Evolutionary conservation across 140 eudicot species (phyloP), one percentile per base, ranked within the genome.

Genomic region (Senecio squalidus): DNA sequence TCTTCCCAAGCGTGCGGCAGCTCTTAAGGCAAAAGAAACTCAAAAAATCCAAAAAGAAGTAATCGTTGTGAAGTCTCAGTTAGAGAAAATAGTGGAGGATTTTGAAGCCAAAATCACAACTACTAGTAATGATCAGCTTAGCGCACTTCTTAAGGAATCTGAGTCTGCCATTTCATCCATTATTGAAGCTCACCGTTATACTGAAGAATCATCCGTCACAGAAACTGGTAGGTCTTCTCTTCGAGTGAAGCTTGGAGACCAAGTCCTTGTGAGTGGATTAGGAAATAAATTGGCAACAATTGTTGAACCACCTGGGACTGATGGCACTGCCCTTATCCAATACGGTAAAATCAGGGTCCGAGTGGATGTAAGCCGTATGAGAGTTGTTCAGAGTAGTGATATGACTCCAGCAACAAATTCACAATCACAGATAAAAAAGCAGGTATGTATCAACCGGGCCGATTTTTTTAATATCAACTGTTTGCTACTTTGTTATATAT

Each of bases 311-410:
- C 89, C 85, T 52, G 84, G 76, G 20, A 78, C 78, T 70, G 94
- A 86, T 51, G 77, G 66, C 47, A 81, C 83, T 7, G 84, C 78
- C 61, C 94, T 91, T 47, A 85, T 91, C 14, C 94, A 76, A 68
- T 86, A 64, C 62, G 96, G 96, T n/a, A 91, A 86, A 63, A 70
- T 83, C 47, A 86, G 76, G 60, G 76, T 83, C 41, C 94, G 94
- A 6, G 94, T 75, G 51, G 66, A 73, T 26, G 25, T 46, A 49
- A 84, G 74, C 61, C 56, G 63, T 55, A 69, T 76, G 64, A 77
- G 57, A 64, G 54, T 82, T 54, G 53, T 60, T 60, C 73, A 63
- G 40, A 55, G 34, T 26, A 53, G 54, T 60, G 80, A 72, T 52
- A 60, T 28, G 28, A 62, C 53, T 58, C 30, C 68, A 24, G 48